These are phyloP conservation scores for Boletus tylopilopsis DNA, from an alignment of 768 basidiomycete species.

Conservation along the genomic window DNA sequence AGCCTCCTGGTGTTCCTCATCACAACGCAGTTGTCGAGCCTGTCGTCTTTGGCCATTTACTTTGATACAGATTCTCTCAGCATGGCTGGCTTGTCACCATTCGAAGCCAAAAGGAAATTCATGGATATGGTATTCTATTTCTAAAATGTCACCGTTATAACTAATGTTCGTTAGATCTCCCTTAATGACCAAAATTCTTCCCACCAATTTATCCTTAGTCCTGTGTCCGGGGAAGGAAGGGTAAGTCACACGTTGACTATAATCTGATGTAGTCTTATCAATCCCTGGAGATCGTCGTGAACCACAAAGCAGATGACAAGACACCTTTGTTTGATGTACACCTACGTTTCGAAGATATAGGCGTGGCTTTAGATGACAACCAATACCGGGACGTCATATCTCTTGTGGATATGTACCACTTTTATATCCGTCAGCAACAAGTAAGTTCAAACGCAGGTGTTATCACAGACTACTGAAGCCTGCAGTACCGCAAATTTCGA, in stretches of 20 bases:
- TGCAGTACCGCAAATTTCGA: slow-evolving; percentile 74
- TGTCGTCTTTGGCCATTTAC: slow-evolving; percentile 86
- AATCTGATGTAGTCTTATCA: slow-evolving; percentile 1
- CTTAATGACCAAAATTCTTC: slow-evolving; percentile 37
- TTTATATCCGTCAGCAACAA: slow-evolving; percentile 82
- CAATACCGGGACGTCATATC: slow-evolving; percentile 95
- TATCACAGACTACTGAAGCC: slow-evolving; percentile 9
- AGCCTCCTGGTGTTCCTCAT: slow-evolving; percentile 1
- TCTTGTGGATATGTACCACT: slow-evolving; percentile 93
- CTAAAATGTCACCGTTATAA: not conserved
- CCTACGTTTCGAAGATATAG: slow-evolving; percentile 89
- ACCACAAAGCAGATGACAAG: slow-evolving; percentile 67
- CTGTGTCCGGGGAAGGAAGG: slow-evolving; percentile 92
- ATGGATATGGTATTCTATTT: slow-evolving; percentile 55
- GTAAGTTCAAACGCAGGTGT: slow-evolving; percentile 35
- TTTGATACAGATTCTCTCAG: slow-evolving; percentile 90
- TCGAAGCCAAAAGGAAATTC: slow-evolving; percentile 71
- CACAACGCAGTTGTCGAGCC: slow-evolving; percentile 63
- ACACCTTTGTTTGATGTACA: slow-evolving; percentile 86
- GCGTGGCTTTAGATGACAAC: slow-evolving; percentile 84
- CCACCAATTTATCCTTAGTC: slow-evolving; percentile 94
- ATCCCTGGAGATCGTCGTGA: slow-evolving; percentile 66
- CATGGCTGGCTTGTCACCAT: slow-evolving; percentile 62
- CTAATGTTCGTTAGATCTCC: slow-evolving; percentile 42
- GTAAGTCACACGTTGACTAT: slow-evolving; percentile 38